A percentile compares a stretch with the other conserved stretches of the same genome.
Evolutionary conservation across 192 early-diverging fungal genomes (phyloP).

Genomic region (Mortierella alpina): DNA sequence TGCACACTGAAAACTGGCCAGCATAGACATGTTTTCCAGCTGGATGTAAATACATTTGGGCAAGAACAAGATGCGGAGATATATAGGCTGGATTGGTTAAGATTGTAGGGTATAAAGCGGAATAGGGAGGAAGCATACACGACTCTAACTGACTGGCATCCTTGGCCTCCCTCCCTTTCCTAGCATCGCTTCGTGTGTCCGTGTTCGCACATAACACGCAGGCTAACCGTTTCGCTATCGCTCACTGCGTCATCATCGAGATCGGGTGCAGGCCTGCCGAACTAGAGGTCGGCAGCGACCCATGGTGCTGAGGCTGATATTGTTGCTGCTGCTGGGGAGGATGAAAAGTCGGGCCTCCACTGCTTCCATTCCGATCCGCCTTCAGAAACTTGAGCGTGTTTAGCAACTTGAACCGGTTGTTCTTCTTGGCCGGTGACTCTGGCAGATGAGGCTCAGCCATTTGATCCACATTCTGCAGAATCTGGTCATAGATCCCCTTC

Average conservation of each 20-base stretch:
- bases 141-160: no score
- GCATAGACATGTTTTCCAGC: no score
- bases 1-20: no score
- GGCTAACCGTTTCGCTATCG: no score
- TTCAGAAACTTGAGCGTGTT: conserved; percentile 46
- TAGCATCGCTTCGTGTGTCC: no score
- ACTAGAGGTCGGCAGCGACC: background rate
- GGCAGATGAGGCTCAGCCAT: conserved; percentile 40
- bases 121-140: no score
- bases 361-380: conserved; percentile 22
- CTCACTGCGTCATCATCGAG: background rate
- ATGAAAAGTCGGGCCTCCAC: background rate
- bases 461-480: conserved; percentile 51
- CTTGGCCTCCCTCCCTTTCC: no score
- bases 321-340: conserved; percentile 2
- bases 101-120: no score
- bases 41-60: no score
- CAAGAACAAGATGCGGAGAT: no score
- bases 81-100: no score
- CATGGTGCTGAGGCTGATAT: background rate
- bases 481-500: conserved; percentile 59
- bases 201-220: no score
- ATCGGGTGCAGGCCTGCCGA: background rate
- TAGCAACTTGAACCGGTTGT: conserved; percentile 45
- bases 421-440: conserved; percentile 48